A percentile compares a stretch with the other conserved stretches of the same genome.
Evolutionary conservation across 352 stramenopile species (phyloP).

Genomic region (Globisporangium nodosum): DNA sequence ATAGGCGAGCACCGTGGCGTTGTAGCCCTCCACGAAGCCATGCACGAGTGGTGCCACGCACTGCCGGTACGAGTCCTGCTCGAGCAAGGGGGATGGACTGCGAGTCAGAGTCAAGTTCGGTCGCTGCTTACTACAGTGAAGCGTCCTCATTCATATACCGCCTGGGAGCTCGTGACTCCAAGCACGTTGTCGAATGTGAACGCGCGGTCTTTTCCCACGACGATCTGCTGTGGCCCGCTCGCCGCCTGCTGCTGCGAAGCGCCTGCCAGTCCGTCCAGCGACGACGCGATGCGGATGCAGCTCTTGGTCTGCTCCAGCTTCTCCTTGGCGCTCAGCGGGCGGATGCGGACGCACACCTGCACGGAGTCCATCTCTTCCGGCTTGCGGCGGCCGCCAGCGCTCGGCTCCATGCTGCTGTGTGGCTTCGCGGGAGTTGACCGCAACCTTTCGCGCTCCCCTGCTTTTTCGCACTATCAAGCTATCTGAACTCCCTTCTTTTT

Average conservation of each 20-base stretch:
- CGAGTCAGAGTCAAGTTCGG: background rate
- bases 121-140: background rate
- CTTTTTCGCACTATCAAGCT: too few species aligned
- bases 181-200: constrained; percentile 91
- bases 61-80: constrained; percentile 56
- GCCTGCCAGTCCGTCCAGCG: constrained; percentile 35
- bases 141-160: constrained; percentile 19
- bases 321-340: constrained; percentile 59
- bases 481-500: background rate
- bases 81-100: background rate
- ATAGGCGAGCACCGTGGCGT: constrained; percentile 80
- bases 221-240: constrained; percentile 47
- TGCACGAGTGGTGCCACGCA: constrained; percentile 69
- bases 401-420: too few species aligned
- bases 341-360: constrained; percentile 73
- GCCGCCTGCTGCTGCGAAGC: constrained; percentile 1
- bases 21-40: constrained; percentile 81
- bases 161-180: constrained; percentile 61
- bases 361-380: constrained; percentile 51
- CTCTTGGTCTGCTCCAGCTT: constrained; percentile 67
- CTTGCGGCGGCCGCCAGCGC: constrained; percentile 19
- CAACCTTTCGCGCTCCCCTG: background rate
- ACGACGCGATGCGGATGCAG: constrained; percentile 58
- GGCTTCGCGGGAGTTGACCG: too few species aligned
- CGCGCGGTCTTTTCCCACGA: constrained; percentile 76